Conservation (phyloP, 345 rosid species). For the Zanthoxylum bungeanum region DNA sequence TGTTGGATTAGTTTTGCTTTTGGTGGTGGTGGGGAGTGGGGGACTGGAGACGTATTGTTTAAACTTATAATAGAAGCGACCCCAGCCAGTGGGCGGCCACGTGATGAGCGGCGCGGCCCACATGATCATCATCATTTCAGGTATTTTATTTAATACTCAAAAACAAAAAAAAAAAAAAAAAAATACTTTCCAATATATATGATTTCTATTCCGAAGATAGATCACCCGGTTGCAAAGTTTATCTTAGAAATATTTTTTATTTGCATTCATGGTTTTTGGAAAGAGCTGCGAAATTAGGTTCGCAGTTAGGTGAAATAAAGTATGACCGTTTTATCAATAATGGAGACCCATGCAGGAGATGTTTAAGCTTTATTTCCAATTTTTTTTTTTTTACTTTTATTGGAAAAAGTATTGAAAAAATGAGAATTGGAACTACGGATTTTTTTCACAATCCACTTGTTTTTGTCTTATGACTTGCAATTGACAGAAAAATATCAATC, state of each 20-base stretch:
- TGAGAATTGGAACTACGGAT: too few relatives aligned
- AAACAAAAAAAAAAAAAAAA: background rate
- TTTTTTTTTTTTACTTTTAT: too few relatives aligned
- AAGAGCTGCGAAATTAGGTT: slow-evolving; percentile 8
- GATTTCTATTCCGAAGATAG: too few relatives aligned
- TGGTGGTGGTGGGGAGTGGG: too few relatives aligned
- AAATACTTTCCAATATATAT: too few relatives aligned
- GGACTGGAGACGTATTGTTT: background rate
- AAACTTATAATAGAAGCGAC: background rate
- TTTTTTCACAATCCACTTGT: too few relatives aligned
- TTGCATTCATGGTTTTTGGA: slow-evolving; percentile 14
- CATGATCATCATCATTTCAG: background rate
- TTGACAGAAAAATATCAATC: too few relatives aligned
- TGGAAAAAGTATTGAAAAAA: too few relatives aligned
- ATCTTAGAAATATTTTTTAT: background rate
- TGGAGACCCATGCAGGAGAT: too few relatives aligned
- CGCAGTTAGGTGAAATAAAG: slow-evolving; percentile 12
- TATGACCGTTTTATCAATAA: slow-evolving; percentile 9
- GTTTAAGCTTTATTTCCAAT: too few relatives aligned
- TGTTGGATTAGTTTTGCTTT: slow-evolving; percentile 11
- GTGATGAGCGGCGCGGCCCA: slow-evolving; percentile 10
- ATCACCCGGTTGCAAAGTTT: background rate
- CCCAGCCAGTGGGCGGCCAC: background rate
- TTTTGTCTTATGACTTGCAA: too few relatives aligned
- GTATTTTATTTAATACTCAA: background rate